These are phyloP conservation scores for Paramecium caudatum DNA, from an alignment of 73 alveolate genomes.

Conservation along the genomic window DNA sequence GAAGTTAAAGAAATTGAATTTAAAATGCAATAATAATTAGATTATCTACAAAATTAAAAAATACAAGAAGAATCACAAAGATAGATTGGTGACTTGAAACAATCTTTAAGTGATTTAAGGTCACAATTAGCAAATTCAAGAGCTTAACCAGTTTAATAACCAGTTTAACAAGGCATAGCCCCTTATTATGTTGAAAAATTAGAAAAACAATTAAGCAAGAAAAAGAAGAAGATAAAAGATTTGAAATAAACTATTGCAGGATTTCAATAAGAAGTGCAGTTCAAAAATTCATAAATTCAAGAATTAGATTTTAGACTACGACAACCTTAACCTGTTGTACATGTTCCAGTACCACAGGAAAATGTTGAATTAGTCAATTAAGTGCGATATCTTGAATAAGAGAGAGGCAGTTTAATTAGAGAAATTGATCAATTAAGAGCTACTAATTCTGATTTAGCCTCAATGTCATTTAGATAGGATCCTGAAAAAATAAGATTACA, in stretches of 20 bases:
- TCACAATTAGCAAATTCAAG: neutral
- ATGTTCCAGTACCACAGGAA: constrained; percentile 37
- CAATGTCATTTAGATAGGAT: constrained; percentile 18
- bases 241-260: neutral
- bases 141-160: neutral
- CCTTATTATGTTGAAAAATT: constrained; percentile 24
- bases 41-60: neutral
- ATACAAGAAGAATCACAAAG: neutral
- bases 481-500: constrained; percentile 10
- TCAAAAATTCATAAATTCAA: neutral
- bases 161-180: neutral
- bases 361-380: neutral
- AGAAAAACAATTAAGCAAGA: neutral
- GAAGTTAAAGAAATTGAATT: constrained; percentile 53
- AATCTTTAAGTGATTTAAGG: constrained; percentile 22
- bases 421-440: constrained; percentile 17
- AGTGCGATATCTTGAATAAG: constrained; percentile 23
- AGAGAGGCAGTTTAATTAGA: neutral
- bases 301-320: constrained; percentile 38
- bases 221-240: constrained; percentile 37
- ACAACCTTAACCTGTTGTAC: neutral
- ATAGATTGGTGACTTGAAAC: constrained; percentile 1
- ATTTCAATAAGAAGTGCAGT: neutral
- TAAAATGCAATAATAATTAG: neutral
- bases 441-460: neutral